A percentile compares a stretch with the other conserved stretches of the same genome.
phyloP scores from a whole-genome alignment of 2,329 filamentous ascomycete genomes.

The Clathrospora elynae region DNA sequence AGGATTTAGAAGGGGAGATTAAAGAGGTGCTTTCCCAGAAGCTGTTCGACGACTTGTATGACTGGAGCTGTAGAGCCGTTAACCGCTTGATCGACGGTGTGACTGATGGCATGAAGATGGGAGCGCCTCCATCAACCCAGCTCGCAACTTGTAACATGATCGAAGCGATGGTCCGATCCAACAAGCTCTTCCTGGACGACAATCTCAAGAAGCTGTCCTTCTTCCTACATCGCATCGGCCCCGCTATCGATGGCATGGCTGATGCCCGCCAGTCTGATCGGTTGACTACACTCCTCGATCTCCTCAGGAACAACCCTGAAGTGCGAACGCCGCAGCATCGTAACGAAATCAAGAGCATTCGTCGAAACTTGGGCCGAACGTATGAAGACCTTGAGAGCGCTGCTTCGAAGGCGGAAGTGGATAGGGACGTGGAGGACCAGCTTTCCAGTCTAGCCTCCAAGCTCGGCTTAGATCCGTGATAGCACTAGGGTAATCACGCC shows the following conservation, averaged over 20 bases:
- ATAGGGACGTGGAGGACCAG: no score
- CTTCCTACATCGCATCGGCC: background rate
- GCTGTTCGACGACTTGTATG: background rate
- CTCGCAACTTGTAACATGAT: constrained; percentile 1
- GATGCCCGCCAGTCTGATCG: background rate
- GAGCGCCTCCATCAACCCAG: background rate
- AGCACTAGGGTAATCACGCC: no score
- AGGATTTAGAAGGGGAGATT: background rate
- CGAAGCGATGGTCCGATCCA: background rate
- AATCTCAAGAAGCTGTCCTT: background rate
- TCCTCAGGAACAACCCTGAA: background rate
- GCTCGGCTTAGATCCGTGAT: no score
- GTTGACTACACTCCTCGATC: background rate
- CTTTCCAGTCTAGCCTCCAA: no score
- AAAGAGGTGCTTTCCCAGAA: background rate
- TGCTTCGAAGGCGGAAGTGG: no score
- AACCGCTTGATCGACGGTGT: background rate
- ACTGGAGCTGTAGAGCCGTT: background rate
- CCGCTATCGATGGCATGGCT: constrained; percentile 1
- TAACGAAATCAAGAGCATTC: background rate
- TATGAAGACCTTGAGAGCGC: background rate
- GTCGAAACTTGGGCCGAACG: background rate
- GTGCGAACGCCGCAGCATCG: background rate
- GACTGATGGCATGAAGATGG: background rate
- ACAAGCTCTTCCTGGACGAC: background rate